phyloP scores from a whole-genome alignment of 192 early-diverging fungal species.

The Lobulomyces angularis region DNA sequence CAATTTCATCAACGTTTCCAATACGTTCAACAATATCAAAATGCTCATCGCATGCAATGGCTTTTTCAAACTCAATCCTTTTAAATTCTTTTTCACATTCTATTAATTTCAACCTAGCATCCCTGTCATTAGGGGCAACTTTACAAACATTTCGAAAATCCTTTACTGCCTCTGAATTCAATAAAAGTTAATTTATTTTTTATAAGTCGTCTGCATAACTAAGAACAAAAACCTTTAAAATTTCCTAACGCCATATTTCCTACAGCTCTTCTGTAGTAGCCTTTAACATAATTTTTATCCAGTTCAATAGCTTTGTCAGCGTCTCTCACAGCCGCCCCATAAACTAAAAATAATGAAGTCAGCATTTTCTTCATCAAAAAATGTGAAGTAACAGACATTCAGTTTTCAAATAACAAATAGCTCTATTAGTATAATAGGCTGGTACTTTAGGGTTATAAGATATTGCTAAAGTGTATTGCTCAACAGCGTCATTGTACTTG shows the following conservation, averaged over 20 bases:
- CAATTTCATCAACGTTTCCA: constrained; percentile 50
- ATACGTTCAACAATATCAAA: constrained; percentile 41
- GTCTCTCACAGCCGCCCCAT: constrained; percentile 59
- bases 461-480: constrained; percentile 84
- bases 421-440: constrained; percentile 84
- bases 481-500: constrained; percentile 76
- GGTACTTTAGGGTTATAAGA: constrained; percentile 67
- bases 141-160: constrained; percentile 52
- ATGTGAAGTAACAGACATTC: neutral
- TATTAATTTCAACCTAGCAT: constrained; percentile 61
- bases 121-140: constrained; percentile 64
- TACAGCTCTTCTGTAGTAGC: constrained; percentile 83
- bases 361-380: too few species aligned
- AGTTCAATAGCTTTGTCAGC: constrained; percentile 71
- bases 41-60: constrained; percentile 65
- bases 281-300: constrained; percentile 77
- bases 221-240: constrained; percentile 57
- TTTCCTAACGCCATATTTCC: constrained; percentile 77
- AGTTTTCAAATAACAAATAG: constrained; percentile 36
- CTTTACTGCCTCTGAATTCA: constrained; percentile 29
- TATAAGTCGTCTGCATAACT: neutral
- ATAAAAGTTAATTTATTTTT: neutral
- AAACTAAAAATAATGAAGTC: constrained; percentile 30
- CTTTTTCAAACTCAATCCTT: constrained; percentile 81
- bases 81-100: constrained; percentile 88